Evolutionary conservation across 2,329 filamentous ascomycete species (phyloP), one percentile per base, ranked within the genome.

Genomic region (Stemphylium lycopersici): DNA sequence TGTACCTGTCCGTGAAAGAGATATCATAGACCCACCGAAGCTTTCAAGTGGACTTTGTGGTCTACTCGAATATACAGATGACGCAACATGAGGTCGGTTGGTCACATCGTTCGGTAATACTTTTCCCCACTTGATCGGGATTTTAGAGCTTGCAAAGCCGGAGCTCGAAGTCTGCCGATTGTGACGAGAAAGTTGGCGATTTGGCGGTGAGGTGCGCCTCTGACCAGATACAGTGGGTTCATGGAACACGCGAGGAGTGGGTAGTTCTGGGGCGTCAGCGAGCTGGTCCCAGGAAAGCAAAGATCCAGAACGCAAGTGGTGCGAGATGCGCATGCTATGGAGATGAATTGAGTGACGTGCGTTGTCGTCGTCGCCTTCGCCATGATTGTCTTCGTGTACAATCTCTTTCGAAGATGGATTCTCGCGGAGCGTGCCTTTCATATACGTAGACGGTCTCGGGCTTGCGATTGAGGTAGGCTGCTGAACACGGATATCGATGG

Each of bases 271-370:
- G 11, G 59, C 49, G 41, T 67, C 62, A 15, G 60, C 59, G 34
- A 70, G 58, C 45, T 67, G 63, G 16, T 73, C 66, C 68, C 76
- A 78, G 3, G 75, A 71, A 11, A 73, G 63, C 3, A 75, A 56
- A 6, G 77, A 79, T 13, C 72, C 71, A 6, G 76, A 78, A 6
- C 78, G 76, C 12, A 80, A 63, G 61, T 79, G 77, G 45, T 78
- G 74, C 2, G 76, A 78, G 24, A 80, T 79, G 11, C 75, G 70
- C 77, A 79, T 79, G 29, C 69, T 74, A 44, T 76, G 65, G 1
- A 80, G 68, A 54, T 79, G 78, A 2, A 79, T 65, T n/a, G 71
- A 75, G 12, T 52, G 61, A 15, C 66, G 67, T 13, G 61, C 53
- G 16, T 67, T 40, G 6, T 67, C 53, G 11, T 66, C 48, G 1